These are phyloP conservation scores for Vanderwaltozyma yarrowii DNA, from an alignment of 805 yeast genomes.

Conservation along the genomic window DNA sequence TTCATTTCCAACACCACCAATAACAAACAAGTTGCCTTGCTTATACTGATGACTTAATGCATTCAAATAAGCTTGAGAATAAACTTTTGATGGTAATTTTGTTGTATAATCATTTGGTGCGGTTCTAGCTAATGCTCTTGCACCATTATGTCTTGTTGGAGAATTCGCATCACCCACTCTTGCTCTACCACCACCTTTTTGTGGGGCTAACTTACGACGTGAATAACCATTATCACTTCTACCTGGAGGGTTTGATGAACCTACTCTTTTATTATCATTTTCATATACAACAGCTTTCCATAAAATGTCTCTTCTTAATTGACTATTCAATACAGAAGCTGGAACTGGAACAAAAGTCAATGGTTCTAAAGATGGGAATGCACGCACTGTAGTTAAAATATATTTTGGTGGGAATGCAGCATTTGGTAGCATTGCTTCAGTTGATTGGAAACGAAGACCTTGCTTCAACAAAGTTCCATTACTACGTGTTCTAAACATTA, in stretches of 20 bases:
- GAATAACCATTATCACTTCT: constrained; percentile 82
- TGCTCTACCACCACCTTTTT: constrained; percentile 92
- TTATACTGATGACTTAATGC: constrained; percentile 78
- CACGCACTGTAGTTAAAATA: constrained; percentile 65
- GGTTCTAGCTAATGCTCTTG: constrained; percentile 76
- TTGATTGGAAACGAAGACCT: background rate
- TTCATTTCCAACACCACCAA: too few relatives aligned
- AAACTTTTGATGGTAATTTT: constrained; percentile 60
- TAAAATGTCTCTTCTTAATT: constrained; percentile 79
- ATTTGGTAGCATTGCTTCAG: constrained; percentile 2
- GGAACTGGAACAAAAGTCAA: constrained; percentile 67
- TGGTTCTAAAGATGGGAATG: constrained; percentile 91
- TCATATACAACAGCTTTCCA: constrained; percentile 95
- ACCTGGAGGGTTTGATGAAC: constrained; percentile 78
- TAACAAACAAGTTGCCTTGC: constrained; percentile 57
- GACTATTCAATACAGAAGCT: constrained; percentile 53
- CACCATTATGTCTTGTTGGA: constrained; percentile 84
- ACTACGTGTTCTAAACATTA: background rate
- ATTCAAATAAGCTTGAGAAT: constrained; percentile 63
- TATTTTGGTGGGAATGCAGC: constrained; percentile 49
- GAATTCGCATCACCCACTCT: constrained; percentile 94
- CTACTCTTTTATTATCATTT: constrained; percentile 81
- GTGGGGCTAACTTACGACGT: constrained; percentile 71
- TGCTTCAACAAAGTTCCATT: background rate
- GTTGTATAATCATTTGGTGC: constrained; percentile 89